Percentiles rank a stretch among this genome's conserved stretches.
Conservation (phyloP, 345 rosid species). For the Eucalyptus caleyi region DNA sequence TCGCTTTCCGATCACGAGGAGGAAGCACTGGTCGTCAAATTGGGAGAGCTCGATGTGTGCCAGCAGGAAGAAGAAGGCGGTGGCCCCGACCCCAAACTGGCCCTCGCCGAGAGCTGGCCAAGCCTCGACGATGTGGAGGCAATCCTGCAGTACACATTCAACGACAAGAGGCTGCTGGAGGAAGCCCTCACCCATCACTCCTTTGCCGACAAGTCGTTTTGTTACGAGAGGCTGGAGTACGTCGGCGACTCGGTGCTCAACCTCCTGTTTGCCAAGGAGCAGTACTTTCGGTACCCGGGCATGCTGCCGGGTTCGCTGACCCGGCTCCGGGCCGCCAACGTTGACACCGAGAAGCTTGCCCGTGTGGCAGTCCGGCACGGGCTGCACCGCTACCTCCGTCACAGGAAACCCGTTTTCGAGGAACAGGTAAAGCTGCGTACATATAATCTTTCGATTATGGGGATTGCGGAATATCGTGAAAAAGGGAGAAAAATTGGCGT, state of each 20-base stretch:
- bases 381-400: conserved; percentile 37
- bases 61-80: not conserved
- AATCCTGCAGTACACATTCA: conserved; percentile 34
- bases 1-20: not conserved
- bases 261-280: conserved; percentile 15
- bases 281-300: conserved; percentile 20
- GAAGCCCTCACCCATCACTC: conserved; percentile 49
- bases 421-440: conserved; percentile 20
- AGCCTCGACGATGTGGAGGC: conserved; percentile 24
- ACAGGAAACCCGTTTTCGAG: conserved; percentile 36
- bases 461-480: fast-evolving
- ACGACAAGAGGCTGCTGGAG: conserved; percentile 18
- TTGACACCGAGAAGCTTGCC: conserved; percentile 56
- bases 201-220: not conserved
- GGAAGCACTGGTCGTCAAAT: fast-evolving
- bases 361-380: conserved; percentile 43
- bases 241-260: conserved; percentile 46
- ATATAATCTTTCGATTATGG: too few species aligned
- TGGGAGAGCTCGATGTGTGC: fast-evolving
- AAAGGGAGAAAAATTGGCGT: not conserved
- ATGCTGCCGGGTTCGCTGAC: conserved; percentile 37
- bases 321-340: conserved; percentile 56
- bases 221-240: conserved; percentile 41
- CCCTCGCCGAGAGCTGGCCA: not conserved
- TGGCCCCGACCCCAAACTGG: not conserved